phyloP scores from a whole-genome alignment of 352 stramenopile genomes.

The Peronosclerospora sorghi region DNA sequence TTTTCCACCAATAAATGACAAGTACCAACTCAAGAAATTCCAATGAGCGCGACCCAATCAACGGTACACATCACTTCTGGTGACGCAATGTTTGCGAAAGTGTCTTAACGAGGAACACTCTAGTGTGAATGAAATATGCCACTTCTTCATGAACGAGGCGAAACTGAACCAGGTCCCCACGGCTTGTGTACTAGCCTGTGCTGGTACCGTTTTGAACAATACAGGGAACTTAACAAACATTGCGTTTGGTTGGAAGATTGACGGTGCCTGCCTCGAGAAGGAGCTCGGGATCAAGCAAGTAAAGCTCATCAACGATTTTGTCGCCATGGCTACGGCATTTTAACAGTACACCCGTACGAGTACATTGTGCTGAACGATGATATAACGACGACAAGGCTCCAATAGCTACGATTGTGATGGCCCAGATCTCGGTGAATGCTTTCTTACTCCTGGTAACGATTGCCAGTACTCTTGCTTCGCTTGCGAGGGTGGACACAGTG shows the following conservation, averaged over 20 bases:
- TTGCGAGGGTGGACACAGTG: conserved; percentile 89
- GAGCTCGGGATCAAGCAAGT: conserved; percentile 77
- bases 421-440: conserved; percentile 93
- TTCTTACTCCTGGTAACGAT: conserved; percentile 79
- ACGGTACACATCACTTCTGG: conserved; percentile 53
- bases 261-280: conserved; percentile 53
- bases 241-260: conserved; percentile 81
- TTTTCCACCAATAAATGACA: no score
- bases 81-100: conserved; percentile 70
- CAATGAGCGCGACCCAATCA: conserved; percentile 19
- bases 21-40: conserved; percentile 91
- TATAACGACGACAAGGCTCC: conserved; percentile 56
- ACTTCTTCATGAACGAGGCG: conserved; percentile 87
- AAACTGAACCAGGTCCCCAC: conserved; percentile 45
- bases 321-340: conserved; percentile 91
- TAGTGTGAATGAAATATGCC: conserved; percentile 79
- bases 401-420: conserved; percentile 91
- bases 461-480: conserved; percentile 86
- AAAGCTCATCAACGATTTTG: conserved; percentile 96
- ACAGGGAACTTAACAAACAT: conserved; percentile 90
- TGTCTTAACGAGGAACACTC: conserved; percentile 70
- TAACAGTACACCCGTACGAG: conserved; percentile 88
- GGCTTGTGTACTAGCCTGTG: conserved; percentile 64
- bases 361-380: conserved; percentile 82
- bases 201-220: conserved; percentile 66